A percentile compares a stretch with the other conserved stretches of the same genome.
Conservation (phyloP, 2,329 filamentous ascomycete genomes). For the Colletotrichum spaethianum region DNA sequence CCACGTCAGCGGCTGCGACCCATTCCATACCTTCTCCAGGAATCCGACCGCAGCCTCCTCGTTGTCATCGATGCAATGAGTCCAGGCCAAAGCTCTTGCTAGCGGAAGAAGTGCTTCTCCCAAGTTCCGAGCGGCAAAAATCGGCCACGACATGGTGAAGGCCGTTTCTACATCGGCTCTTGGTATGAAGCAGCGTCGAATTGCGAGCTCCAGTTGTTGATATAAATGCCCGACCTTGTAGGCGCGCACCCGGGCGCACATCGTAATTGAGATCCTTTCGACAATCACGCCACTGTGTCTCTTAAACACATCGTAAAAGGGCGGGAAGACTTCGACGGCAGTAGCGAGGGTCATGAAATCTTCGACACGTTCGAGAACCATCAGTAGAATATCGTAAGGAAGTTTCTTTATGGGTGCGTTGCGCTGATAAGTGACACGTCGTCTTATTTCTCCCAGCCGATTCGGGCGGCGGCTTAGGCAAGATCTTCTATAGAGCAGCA, state of each 20-base stretch:
- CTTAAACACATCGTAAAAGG: background rate
- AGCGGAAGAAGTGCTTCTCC: background rate
- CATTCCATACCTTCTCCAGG: background rate
- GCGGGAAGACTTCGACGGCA: background rate
- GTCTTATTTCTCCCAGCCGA: background rate
- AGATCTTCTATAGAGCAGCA: too few species aligned
- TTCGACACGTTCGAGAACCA: background rate
- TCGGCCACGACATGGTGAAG: background rate
- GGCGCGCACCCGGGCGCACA: background rate
- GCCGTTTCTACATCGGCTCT: background rate
- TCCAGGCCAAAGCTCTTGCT: background rate
- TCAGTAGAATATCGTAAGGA: background rate
- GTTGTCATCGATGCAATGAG: background rate
- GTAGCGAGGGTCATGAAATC: background rate
- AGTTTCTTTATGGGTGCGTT: background rate
- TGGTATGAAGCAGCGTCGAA: background rate
- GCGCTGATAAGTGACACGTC: background rate
- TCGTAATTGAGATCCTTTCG: background rate
- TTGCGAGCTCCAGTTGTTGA: background rate
- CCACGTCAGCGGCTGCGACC: background rate
- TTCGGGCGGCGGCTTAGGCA: background rate
- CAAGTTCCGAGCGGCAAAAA: background rate
- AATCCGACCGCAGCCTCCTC: background rate
- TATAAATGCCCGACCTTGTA: background rate
- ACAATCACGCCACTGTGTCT: background rate